Percentiles rank a stretch among this genome's conserved stretches.
These are phyloP conservation scores for Zangia roseola DNA, from an alignment of 768 basidiomycete species.

Conservation along the genomic window DNA sequence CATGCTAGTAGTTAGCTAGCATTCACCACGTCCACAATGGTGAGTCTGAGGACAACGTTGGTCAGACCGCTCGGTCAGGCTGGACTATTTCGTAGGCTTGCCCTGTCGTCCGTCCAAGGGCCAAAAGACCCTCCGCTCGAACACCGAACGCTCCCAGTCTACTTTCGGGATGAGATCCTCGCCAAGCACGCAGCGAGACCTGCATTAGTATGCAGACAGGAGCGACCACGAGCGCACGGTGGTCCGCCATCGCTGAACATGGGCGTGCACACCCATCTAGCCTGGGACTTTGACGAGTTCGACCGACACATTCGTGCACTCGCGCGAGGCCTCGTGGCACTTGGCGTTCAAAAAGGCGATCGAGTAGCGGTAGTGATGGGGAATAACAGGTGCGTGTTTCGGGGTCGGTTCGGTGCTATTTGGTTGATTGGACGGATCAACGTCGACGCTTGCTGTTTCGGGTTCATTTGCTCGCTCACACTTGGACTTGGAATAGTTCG, in stretches of 20 bases:
- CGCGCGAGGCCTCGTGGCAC: slow-evolving; percentile 61
- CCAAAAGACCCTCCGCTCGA: slow-evolving; percentile 55
- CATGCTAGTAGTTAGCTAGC: no score
- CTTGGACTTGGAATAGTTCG: slow-evolving; percentile 41
- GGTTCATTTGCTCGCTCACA: no score
- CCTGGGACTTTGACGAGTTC: slow-evolving; percentile 76
- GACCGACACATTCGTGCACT: slow-evolving; percentile 63
- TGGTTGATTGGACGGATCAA: no score
- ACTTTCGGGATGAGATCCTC: slow-evolving; percentile 59
- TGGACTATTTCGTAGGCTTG: slow-evolving; percentile 25
- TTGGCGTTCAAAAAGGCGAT: slow-evolving; percentile 76
- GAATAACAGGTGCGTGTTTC: slow-evolving; percentile 63
- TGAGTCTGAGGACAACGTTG: not conserved
- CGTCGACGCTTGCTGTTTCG: not conserved
- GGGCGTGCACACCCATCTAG: slow-evolving; percentile 48
- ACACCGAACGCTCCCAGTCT: slow-evolving; percentile 55
- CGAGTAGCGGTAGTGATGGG: slow-evolving; percentile 83
- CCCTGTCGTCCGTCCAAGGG: slow-evolving; percentile 57
- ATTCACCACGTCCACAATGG: slow-evolving; percentile 4
- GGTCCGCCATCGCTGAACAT: slow-evolving; percentile 58
- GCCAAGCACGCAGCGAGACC: slow-evolving; percentile 46
- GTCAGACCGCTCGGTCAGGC: not conserved
- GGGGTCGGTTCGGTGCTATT: not conserved
- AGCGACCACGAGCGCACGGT: slow-evolving; percentile 55
- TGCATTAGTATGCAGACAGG: slow-evolving; percentile 65